A percentile compares a stretch with the other conserved stretches of the same genome.
phyloP scores from a whole-genome alignment of 306 rosid genomes.

The Glycine latifolia region DNA sequence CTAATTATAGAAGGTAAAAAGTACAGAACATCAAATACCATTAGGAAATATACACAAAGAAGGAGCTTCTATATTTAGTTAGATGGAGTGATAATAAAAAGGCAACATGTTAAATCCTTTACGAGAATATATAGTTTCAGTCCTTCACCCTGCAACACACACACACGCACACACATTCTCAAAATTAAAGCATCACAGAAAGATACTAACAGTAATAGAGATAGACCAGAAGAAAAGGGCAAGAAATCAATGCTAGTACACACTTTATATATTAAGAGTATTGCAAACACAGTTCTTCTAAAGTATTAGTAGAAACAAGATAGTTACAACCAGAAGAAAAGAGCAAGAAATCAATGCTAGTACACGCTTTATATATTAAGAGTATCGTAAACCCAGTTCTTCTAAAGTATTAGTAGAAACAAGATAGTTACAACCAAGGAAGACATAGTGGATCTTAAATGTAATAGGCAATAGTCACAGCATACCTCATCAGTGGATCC shows the following conservation, averaged over 20 bases:
- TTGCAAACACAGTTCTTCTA: neutral
- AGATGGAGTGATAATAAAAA: neutral
- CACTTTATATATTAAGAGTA: slow-evolving; percentile 9
- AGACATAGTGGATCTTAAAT: slow-evolving; percentile 20
- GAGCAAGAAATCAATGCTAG: slow-evolving; percentile 23
- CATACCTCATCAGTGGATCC: slow-evolving; percentile 94
- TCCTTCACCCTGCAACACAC: slow-evolving; percentile 1
- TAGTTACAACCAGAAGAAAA: slow-evolving; percentile 17
- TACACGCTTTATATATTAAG: slow-evolving; percentile 12
- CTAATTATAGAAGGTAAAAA: slow-evolving; percentile 16
- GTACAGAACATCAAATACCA: slow-evolving; percentile 15
- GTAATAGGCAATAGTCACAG: slow-evolving; percentile 13
- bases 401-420: slow-evolving; percentile 18
- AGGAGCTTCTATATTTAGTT: slow-evolving; percentile 15
- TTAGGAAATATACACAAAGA: slow-evolving; percentile 23
- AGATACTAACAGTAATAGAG: slow-evolving; percentile 33
- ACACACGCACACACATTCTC: slow-evolving; percentile 1
- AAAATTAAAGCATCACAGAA: slow-evolving; percentile 32
- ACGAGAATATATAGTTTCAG: slow-evolving; percentile 6
- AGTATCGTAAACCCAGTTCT: neutral
- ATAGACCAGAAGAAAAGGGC: slow-evolving; percentile 32
- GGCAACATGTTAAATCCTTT: slow-evolving; percentile 30
- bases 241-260: slow-evolving; percentile 12
- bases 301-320: slow-evolving; percentile 20
- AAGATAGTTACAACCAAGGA: slow-evolving; percentile 25